Conservation (phyloP, 1,284 basidiomycete species). For the Microbotryum saponariae region DNA sequence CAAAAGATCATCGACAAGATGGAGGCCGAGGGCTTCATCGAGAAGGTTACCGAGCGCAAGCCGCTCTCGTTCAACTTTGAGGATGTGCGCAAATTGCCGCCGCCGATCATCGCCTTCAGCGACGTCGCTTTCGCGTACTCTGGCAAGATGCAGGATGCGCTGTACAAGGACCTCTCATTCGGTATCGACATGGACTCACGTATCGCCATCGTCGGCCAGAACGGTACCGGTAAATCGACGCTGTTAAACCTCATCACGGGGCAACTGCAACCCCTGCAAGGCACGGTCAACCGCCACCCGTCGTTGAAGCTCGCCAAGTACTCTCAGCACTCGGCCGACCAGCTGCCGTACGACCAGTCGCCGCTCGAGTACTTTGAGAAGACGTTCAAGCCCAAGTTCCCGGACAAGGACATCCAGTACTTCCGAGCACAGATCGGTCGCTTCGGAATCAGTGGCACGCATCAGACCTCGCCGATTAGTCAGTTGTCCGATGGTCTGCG, state of each 20-base stretch:
- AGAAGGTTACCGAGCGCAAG: slow-evolving; percentile 69
- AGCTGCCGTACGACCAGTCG: slow-evolving; percentile 85
- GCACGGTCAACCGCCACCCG: slow-evolving; percentile 80
- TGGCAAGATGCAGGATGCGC: slow-evolving; percentile 74
- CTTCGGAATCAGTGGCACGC: slow-evolving; percentile 87
- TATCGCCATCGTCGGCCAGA: slow-evolving; percentile 94
- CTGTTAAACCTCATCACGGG: slow-evolving; percentile 91
- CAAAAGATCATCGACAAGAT: slow-evolving; percentile 98
- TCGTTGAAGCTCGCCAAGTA: slow-evolving; percentile 70
- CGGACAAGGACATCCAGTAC: slow-evolving; percentile 87
- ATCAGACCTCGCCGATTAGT: slow-evolving; percentile 87
- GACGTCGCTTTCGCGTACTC: slow-evolving; percentile 93
- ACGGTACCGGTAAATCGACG: slow-evolving; percentile 97
- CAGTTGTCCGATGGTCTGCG: slow-evolving; percentile 92
- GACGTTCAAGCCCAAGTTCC: slow-evolving; percentile 73
- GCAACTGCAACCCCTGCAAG: slow-evolving; percentile 68
- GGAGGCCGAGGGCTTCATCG: slow-evolving; percentile 97
- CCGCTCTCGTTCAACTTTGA: slow-evolving; percentile 91
- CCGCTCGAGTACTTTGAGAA: slow-evolving; percentile 92
- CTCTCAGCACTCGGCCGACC: slow-evolving; percentile 97
- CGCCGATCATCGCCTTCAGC: slow-evolving; percentile 94
- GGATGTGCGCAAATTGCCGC: slow-evolving; percentile 85
- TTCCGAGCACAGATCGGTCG: slow-evolving; percentile 92
- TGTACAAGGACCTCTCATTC: slow-evolving; percentile 81
- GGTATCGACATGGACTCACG: slow-evolving; percentile 98